Evolutionary conservation across 2,329 filamentous ascomycete genomes (phyloP), one percentile per base, ranked within the genome.

Genomic region (Aspergillus phoenicis): DNA sequence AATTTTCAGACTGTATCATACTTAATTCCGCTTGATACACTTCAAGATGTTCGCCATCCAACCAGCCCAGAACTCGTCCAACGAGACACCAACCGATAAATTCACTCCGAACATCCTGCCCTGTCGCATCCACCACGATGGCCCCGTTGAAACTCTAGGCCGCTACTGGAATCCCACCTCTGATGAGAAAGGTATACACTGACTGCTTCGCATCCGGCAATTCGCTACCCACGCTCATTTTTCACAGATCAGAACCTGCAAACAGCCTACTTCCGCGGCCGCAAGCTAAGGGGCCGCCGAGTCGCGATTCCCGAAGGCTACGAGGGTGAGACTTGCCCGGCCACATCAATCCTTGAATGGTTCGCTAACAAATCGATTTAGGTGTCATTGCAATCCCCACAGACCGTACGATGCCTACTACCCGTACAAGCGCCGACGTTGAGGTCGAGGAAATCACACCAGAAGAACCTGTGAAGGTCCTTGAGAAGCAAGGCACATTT

Each of bases 101-200:
- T 81, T 81, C 58, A 85, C 82, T 0, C 85, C 89, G 4, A 89
- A 97, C 70, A 79, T 97, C 20, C 82, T 97, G 13, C 93, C 93
- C 3, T 95, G 91, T 70, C 85, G 87, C 58, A 86, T 97, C 71
- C 84, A 93, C 69, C 89, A 96, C 75, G 86, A 90, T 68, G 93
- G 93, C 1, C 82, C 87, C 1, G 81, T 94, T 57, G 84, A 87
- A 54, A 81, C 86, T 1, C 80, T 84, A 5, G 76, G 84, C 22
- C 81, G 87, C 47, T 92, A 91, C 73, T 97, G 93, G 92, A 82
- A 79, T 5, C 90, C 91, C 0, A 76, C 71, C 30, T 72, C 76
- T 26, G 76, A 80, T 64, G 66, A 75, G 74, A 71, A 82, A 70
- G 71, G 82, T 78, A 72, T 22, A 51, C 28, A 17, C 20, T 59